These are phyloP conservation scores for Neofusicoccum parvum DNA, from an alignment of 2,329 filamentous ascomycete genomes.

Conservation along the genomic window DNA sequence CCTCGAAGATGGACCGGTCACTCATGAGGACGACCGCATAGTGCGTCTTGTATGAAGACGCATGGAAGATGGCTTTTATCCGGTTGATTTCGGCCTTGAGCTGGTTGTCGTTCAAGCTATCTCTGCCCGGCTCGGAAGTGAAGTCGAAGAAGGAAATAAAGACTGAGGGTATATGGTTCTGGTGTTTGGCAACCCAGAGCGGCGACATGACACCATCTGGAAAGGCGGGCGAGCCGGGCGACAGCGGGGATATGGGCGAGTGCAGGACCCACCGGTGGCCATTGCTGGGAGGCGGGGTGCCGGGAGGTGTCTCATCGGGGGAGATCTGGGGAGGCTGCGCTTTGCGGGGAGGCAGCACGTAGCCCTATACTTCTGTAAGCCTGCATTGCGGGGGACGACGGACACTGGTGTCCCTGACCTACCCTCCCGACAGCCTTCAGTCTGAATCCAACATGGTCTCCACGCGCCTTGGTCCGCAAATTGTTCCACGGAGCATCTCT, in stretches of 20 bases:
- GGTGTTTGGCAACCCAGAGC: conserved; percentile 86
- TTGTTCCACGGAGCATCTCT: conserved; percentile 66
- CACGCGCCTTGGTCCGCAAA: conserved; percentile 46
- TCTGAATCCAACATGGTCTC: conserved; percentile 60
- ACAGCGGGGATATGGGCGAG: conserved; percentile 88
- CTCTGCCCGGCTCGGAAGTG: conserved; percentile 69
- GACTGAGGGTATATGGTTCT: conserved; percentile 77
- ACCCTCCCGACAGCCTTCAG: conserved; percentile 80
- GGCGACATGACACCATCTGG: conserved; percentile 86
- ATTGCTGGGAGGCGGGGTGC: conserved; percentile 55
- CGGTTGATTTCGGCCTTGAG: conserved; percentile 84
- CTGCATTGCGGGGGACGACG: conserved; percentile 27
- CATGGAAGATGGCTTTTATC: conserved; percentile 68
- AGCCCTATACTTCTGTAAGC: conserved; percentile 45
- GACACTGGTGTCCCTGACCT: conserved; percentile 49
- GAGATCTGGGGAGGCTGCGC: conserved; percentile 60
- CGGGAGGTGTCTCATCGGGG: conserved; percentile 52
- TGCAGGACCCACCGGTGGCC: conserved; percentile 63
- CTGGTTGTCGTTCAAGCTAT: conserved; percentile 80
- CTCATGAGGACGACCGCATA: conserved; percentile 77
- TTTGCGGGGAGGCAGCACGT: conserved; percentile 63
- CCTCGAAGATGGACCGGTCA: conserved; percentile 63
- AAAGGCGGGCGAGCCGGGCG: conserved; percentile 78
- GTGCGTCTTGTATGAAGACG: conserved; percentile 75
- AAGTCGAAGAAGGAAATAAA: conserved; percentile 81